Evolutionary conservation across 2,329 filamentous ascomycete genomes (phyloP).

Genomic region (Balansia obtecta): DNA sequence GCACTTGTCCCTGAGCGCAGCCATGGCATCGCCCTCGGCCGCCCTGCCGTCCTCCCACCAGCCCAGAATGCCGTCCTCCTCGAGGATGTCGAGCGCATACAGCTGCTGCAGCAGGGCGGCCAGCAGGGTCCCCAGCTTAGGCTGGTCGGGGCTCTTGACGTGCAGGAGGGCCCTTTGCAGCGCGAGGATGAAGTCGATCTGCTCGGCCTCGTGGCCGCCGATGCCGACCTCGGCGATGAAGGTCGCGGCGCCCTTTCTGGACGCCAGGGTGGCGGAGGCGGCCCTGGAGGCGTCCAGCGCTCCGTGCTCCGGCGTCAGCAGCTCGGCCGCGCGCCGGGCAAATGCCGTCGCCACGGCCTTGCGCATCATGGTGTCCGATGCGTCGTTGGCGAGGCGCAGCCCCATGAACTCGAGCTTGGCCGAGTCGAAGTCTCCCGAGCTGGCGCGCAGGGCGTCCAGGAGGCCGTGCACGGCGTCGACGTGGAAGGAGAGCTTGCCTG

Average conservation of each 20-base stretch:
- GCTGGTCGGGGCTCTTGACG: slow-evolving; percentile 42
- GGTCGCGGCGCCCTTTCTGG: slow-evolving; percentile 37
- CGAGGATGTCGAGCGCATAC: slow-evolving; percentile 71
- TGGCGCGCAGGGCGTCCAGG: slow-evolving; percentile 70
- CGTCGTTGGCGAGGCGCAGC: slow-evolving; percentile 81
- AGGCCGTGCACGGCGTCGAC: slow-evolving; percentile 76
- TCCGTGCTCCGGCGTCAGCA: slow-evolving; percentile 40
- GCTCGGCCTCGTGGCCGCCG: slow-evolving; percentile 58
- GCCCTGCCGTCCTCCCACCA: slow-evolving; percentile 78
- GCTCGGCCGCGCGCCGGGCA: slow-evolving; percentile 64
- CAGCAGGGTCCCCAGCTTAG: slow-evolving; percentile 49
- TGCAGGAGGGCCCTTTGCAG: slow-evolving; percentile 69
- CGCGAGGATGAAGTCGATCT: slow-evolving; percentile 73
- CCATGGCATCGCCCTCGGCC: slow-evolving; percentile 55
- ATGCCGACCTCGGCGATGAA: slow-evolving; percentile 50
- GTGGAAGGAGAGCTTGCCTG: slow-evolving; percentile 53
- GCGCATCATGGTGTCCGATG: slow-evolving; percentile 78
- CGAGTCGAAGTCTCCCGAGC: slow-evolving; percentile 65
- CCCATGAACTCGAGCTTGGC: slow-evolving; percentile 85
- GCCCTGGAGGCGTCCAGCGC: slow-evolving; percentile 49
- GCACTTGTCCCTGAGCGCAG: slow-evolving; percentile 58
- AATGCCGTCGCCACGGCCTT: slow-evolving; percentile 78
- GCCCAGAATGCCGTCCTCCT: slow-evolving; percentile 74
- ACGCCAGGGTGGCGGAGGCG: slow-evolving; percentile 47
- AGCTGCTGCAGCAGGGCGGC: slow-evolving; percentile 72